Percentiles rank a stretch among this genome's conserved stretches.
Conservation (phyloP, 306 rosid species). For the Sphenostylis stenocarpa region DNA sequence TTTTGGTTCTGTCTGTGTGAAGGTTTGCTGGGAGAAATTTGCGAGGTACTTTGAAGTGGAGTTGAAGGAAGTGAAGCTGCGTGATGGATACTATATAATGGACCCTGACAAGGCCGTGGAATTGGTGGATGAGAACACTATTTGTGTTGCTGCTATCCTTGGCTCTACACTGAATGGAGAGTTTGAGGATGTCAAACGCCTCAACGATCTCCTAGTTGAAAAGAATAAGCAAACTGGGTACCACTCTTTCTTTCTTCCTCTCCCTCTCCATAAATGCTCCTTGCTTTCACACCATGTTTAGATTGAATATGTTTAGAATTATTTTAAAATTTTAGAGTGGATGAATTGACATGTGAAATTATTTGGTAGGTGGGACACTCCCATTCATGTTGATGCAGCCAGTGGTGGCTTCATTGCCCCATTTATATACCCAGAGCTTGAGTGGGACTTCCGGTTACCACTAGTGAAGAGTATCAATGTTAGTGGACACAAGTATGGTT, state of each 20-base stretch:
- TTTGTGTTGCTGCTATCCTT: slow-evolving; percentile 92
- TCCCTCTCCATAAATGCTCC: not conserved
- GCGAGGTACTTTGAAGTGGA: slow-evolving; percentile 98
- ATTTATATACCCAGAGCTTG: slow-evolving; percentile 82
- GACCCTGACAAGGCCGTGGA: slow-evolving; percentile 83
- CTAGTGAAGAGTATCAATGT: slow-evolving; percentile 93
- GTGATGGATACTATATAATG: slow-evolving; percentile 78
- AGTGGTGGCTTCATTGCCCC: slow-evolving; percentile 98
- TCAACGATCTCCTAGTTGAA: slow-evolving; percentile 68
- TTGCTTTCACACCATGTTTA: not conserved
- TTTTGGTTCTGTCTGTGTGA: not conserved
- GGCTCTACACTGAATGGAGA: slow-evolving; percentile 97
- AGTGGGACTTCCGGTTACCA: slow-evolving; percentile 86
- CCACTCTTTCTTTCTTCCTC: not conserved
- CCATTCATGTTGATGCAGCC: slow-evolving; percentile 96
- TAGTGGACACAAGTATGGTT: slow-evolving; percentile 92
- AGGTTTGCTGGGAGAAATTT: slow-evolving; percentile 99
- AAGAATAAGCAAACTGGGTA: slow-evolving; percentile 87
- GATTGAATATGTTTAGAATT: not conserved
- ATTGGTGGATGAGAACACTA: slow-evolving; percentile 92
- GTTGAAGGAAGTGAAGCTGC: slow-evolving; percentile 79
- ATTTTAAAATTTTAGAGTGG: not conserved
- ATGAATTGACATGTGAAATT: not conserved
- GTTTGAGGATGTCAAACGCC: slow-evolving; percentile 86
- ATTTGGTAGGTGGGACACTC: slow-evolving; percentile 80